These are phyloP conservation scores for Neoascochyta sp. DNA, from an alignment of 2,329 filamentous ascomycete species.

Conservation along the genomic window DNA sequence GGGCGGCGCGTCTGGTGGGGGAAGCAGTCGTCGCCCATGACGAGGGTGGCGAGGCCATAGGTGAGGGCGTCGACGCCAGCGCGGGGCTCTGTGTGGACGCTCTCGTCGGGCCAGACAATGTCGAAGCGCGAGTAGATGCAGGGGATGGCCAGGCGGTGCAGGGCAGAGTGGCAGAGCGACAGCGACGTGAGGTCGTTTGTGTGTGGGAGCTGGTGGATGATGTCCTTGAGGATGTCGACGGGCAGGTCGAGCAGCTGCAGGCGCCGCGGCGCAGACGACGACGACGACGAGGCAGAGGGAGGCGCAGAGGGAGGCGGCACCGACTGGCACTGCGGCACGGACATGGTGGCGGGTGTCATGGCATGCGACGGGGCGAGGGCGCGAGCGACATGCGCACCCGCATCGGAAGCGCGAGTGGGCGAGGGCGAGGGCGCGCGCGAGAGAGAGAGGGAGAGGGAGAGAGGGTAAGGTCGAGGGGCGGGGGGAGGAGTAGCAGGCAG, in stretches of 20 bases:
- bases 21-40: conserved; percentile 66
- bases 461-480: too few species aligned
- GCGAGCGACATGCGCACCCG: too few species aligned
- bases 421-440: too few species aligned
- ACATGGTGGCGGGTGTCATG: too few species aligned
- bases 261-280: conserved; percentile 47
- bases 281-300: conserved; percentile 29
- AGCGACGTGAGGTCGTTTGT: conserved; percentile 78
- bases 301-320: conserved; percentile 19
- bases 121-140: conserved; percentile 83
- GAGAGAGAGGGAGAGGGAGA: too few species aligned
- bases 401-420: too few species aligned
- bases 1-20: conserved; percentile 41
- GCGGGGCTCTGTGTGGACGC: conserved; percentile 60
- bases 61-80: conserved; percentile 78
- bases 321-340: conserved; percentile 11
- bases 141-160: conserved; percentile 71
- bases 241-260: conserved; percentile 70
- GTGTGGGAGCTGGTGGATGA: conserved; percentile 77
- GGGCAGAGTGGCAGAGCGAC: conserved; percentile 71
- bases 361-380: too few species aligned
- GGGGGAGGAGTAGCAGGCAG: too few species aligned
- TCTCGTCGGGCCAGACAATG: conserved; percentile 79
- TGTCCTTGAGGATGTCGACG: conserved; percentile 71
- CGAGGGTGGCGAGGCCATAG: conserved; percentile 75